Conservation (phyloP, 176 grass and related monocot genomes). For the Saccharum spontaneum region DNA sequence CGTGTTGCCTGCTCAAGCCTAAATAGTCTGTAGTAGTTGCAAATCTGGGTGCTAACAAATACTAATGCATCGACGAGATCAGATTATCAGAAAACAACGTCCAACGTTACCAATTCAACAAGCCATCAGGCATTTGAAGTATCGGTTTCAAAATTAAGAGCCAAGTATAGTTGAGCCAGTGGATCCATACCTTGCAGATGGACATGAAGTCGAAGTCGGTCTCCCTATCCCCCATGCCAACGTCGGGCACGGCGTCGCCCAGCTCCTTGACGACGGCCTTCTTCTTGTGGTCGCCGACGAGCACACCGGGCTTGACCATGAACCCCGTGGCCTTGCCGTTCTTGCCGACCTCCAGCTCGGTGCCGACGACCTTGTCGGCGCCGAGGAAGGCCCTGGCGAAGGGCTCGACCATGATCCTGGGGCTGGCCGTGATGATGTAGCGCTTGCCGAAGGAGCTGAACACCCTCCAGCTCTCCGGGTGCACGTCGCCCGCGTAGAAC, state of each 20-base stretch:
- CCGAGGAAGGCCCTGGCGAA: slow-evolving; percentile 73
- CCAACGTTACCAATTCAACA: neutral
- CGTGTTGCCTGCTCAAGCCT: neutral
- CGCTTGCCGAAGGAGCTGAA: slow-evolving; percentile 74
- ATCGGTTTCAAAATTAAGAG: neutral
- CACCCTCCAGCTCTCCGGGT: slow-evolving; percentile 96
- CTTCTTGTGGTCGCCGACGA: slow-evolving; percentile 80
- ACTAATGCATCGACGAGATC: neutral
- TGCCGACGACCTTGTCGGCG: slow-evolving; percentile 74
- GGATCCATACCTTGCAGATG: slow-evolving; percentile 69
- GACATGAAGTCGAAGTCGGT: slow-evolving; percentile 91
- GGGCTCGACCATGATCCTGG: slow-evolving; percentile 73
- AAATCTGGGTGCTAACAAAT: neutral
- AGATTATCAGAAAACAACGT: neutral
- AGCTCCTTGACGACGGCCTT: slow-evolving; percentile 66
- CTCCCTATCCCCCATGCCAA: slow-evolving; percentile 74
- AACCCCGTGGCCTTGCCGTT: slow-evolving; percentile 80
- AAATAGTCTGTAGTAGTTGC: neutral
- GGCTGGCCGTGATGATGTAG: slow-evolving; percentile 78
- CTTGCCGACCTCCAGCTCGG: slow-evolving; percentile 84
- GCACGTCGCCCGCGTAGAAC: slow-evolving; percentile 94
- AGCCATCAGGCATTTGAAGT: neutral
- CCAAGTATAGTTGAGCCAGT: neutral
- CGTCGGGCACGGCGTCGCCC: slow-evolving; percentile 58
- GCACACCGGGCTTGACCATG: slow-evolving; percentile 63